Evolutionary conservation across 768 basidiomycete species (phyloP), one percentile per base, ranked within the genome.

Genomic region (Suillus brevipes): DNA sequence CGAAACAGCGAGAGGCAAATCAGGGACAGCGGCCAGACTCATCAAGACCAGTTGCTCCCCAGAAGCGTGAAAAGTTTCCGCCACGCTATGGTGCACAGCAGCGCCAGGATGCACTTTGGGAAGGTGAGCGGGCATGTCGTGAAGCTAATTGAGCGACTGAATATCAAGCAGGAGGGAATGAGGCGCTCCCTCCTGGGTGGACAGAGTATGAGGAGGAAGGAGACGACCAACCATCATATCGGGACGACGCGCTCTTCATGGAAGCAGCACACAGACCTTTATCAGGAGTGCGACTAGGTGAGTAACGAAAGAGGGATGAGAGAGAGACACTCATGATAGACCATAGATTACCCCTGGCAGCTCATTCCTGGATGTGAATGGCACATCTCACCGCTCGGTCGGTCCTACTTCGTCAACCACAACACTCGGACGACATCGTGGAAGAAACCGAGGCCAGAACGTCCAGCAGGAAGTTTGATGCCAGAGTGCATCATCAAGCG

Each of bases 201-300:
- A 5, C 34, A 0, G 31, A 4, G 31, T 4, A 4, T 31, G 31
- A 31, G 31, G 28, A 1, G 28, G 28, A 28, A 28, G n/a, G 12
- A 3, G n/a, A 16, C 16, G 55, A 1, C 8, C 0, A n/a, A 23
- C 13, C 7, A 7, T 0, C 0, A 57, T 57, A 57, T 57, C 0
- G 1, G 2, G n/a, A 57, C 8, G 8, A 16, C 0, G 14, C 2
- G 4, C 7, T 57, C 6, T 16, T 37, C 2, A 16, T 38, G 56
- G 0, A 0, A 38, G 2, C 56, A 16, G 5, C 4, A 4, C 4
- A 18, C 25, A 9, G 57, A 40, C 57, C 57, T 40, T 28, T 40
- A 59, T 38, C 57, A 12, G 57, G 57, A 20, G 20, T 23, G 13
- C 38, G 10, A 40, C 38, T 59, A 59, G 57, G 57, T 59, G 25